These are phyloP conservation scores for Aristolochia contorta DNA, from an alignment of 164 flowering plant genomes.

Conservation along the genomic window DNA sequence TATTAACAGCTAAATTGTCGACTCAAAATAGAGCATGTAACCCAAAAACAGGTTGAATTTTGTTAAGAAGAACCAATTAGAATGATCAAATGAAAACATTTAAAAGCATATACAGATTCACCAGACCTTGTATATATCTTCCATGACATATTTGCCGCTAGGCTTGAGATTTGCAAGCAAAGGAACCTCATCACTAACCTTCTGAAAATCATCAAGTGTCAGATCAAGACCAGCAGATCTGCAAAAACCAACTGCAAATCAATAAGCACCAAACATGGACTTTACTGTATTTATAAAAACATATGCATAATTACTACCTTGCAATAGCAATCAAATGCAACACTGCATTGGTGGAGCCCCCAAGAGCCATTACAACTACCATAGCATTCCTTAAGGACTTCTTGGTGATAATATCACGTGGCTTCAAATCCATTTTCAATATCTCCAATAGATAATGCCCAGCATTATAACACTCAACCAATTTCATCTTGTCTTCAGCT, in stretches of 20 bases:
- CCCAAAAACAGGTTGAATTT: too few relatives aligned
- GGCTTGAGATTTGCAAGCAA: slow-evolving; percentile 98
- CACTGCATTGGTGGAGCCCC: slow-evolving; percentile 98
- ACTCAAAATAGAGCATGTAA: too few relatives aligned
- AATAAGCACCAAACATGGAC: background rate
- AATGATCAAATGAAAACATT: background rate
- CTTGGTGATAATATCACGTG: slow-evolving; percentile 79
- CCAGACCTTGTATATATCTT: slow-evolving; percentile 82
- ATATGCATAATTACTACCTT: slow-evolving; percentile 34
- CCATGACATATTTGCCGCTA: slow-evolving; percentile 98
- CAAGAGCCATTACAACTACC: slow-evolving; percentile 97
- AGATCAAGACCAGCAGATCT: slow-evolving; percentile 90
- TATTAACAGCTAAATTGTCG: too few relatives aligned
- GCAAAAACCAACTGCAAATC: slow-evolving; percentile 17
- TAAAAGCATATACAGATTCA: slow-evolving; percentile 5
- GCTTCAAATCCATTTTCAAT: slow-evolving; percentile 81
- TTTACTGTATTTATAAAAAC: slow-evolving; percentile 17
- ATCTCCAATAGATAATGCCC: slow-evolving; percentile 76
- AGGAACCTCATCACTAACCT: slow-evolving; percentile 87
- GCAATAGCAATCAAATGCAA: slow-evolving; percentile 96
- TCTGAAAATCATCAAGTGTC: slow-evolving; percentile 91
- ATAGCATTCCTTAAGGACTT: slow-evolving; percentile 88
- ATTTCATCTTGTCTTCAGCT: slow-evolving; percentile 90
- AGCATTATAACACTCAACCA: slow-evolving; percentile 87
- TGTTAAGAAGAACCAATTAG: too few relatives aligned